A percentile compares a stretch with the other conserved stretches of the same genome.
These are phyloP conservation scores for Lasiosphaeria hispida DNA, from an alignment of 495 filamentous ascomycete genomes.

Conservation along the genomic window DNA sequence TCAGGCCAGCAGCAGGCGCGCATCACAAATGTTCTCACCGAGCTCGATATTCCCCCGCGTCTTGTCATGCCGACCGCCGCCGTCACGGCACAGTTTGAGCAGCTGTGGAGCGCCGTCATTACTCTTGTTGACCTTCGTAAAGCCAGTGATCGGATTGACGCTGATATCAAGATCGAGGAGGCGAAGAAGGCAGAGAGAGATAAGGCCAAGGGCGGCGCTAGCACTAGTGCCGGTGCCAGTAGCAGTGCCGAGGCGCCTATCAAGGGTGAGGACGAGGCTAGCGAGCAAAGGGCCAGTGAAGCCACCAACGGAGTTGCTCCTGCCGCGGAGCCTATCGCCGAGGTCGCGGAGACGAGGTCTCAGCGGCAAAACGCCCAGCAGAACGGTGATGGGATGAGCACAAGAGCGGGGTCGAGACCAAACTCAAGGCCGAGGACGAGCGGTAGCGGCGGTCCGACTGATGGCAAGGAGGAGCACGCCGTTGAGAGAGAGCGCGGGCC, in stretches of 20 bases:
- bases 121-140: slow-evolving; percentile 79
- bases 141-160: slow-evolving; percentile 78
- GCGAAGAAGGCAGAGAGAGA: slow-evolving; percentile 63
- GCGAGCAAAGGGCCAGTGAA: too few relatives aligned
- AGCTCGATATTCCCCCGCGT: slow-evolving; percentile 74
- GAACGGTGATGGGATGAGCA: too few relatives aligned
- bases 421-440: background rate
- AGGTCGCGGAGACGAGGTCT: too few relatives aligned
- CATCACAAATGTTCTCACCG: slow-evolving; percentile 70
- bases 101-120: slow-evolving; percentile 70
- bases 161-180: slow-evolving; percentile 72
- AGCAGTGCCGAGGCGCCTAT: slow-evolving; percentile 5
- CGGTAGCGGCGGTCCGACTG: slow-evolving; percentile 11
- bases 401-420: slow-evolving; percentile 1
- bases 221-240: background rate
- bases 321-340: too few relatives aligned
- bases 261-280: background rate
- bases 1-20: slow-evolving; percentile 76
- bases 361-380: too few relatives aligned
- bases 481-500: slow-evolving; percentile 23
- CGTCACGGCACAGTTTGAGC: slow-evolving; percentile 78
- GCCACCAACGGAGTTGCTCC: too few relatives aligned
- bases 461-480: slow-evolving; percentile 29
- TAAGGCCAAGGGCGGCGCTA: slow-evolving; percentile 24
- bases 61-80: slow-evolving; percentile 82